These are phyloP conservation scores for Aspergillus brasiliensis DNA, from an alignment of 2,329 filamentous ascomycete species.

Conservation along the genomic window DNA sequence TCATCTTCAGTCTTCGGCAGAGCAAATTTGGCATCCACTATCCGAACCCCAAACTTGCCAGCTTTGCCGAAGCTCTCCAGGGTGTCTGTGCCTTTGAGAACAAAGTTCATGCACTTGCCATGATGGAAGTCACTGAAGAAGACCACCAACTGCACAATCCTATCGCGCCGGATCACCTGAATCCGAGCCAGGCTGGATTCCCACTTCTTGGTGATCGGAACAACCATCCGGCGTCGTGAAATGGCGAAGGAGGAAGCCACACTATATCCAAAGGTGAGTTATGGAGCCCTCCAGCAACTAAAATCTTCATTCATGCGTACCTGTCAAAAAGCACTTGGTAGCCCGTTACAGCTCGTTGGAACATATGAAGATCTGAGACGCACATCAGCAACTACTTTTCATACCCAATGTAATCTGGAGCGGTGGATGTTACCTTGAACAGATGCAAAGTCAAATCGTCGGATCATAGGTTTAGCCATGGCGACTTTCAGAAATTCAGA, in stretches of 20 bases:
- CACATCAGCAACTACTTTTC: constrained; percentile 16
- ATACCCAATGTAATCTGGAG: not conserved
- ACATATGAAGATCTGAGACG: constrained; percentile 68
- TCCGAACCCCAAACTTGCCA: constrained; percentile 71
- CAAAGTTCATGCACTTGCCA: constrained; percentile 85
- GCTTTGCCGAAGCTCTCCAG: constrained; percentile 70
- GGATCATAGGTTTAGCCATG: constrained; percentile 65
- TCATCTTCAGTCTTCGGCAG: constrained; percentile 63
- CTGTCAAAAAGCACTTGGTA: constrained; percentile 74
- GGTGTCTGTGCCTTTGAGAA: constrained; percentile 78
- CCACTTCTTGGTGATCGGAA: constrained; percentile 93
- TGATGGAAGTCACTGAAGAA: constrained; percentile 90
- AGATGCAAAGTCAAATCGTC: constrained; percentile 69
- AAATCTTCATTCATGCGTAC: constrained; percentile 28
- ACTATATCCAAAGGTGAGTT: constrained; percentile 31
- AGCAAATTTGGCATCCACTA: constrained; percentile 89
- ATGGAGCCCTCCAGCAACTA: not conserved
- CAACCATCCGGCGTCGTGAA: constrained; percentile 81
- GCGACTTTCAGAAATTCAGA: constrained; percentile 62
- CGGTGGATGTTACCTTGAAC: constrained; percentile 41
- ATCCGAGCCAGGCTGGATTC: constrained; percentile 78
- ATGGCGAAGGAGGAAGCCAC: constrained; percentile 77
- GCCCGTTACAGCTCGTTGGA: constrained; percentile 78
- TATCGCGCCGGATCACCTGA: constrained; percentile 77
- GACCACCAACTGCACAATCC: constrained; percentile 73